Evolutionary conservation across 2,329 filamentous ascomycete species (phyloP).

Genomic region (Fusarium globosum): DNA sequence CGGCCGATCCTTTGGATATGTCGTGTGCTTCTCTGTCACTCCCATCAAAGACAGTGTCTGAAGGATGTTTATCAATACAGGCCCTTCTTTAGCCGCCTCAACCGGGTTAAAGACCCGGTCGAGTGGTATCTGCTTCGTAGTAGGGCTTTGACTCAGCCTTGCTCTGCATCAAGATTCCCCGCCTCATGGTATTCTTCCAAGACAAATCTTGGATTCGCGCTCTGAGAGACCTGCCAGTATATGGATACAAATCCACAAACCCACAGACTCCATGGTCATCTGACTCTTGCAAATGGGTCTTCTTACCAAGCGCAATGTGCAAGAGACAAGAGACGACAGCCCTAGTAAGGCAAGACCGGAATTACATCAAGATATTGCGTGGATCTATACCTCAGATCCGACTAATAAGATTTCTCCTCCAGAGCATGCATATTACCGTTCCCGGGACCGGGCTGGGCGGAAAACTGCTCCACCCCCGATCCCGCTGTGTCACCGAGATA

Average conservation of each 20-base stretch:
- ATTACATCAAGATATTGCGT: conserved; percentile 28
- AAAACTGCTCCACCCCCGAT: conserved; percentile 20
- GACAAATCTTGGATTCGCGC: not conserved
- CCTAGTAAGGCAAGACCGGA: conserved; percentile 9
- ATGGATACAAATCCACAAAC: conserved; percentile 34
- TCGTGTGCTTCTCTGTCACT: conserved; percentile 31
- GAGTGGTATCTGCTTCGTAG: conserved; percentile 2
- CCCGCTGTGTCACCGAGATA: conserved; percentile 24
- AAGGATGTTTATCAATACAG: conserved; percentile 2
- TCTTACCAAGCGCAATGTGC: not conserved
- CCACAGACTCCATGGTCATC: conserved; percentile 13
- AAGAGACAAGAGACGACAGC: conserved; percentile 29
- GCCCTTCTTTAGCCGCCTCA: conserved; percentile 8
- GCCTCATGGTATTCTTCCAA: conserved; percentile 1
- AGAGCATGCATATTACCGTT: conserved; percentile 38
- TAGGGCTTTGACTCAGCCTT: not conserved
- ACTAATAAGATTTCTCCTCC: conserved; percentile 39
- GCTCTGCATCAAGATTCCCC: conserved; percentile 12
- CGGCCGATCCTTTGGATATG: conserved; percentile 19
- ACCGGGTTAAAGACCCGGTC: conserved; percentile 8
- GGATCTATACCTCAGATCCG: conserved; percentile 18
- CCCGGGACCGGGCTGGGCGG: conserved; percentile 41
- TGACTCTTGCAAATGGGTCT: conserved; percentile 29
- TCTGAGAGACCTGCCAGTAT: conserved; percentile 1
- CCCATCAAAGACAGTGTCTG: not conserved